phyloP scores from a whole-genome alignment of 345 rosid genomes.

The Citrus unshiu region DNA sequence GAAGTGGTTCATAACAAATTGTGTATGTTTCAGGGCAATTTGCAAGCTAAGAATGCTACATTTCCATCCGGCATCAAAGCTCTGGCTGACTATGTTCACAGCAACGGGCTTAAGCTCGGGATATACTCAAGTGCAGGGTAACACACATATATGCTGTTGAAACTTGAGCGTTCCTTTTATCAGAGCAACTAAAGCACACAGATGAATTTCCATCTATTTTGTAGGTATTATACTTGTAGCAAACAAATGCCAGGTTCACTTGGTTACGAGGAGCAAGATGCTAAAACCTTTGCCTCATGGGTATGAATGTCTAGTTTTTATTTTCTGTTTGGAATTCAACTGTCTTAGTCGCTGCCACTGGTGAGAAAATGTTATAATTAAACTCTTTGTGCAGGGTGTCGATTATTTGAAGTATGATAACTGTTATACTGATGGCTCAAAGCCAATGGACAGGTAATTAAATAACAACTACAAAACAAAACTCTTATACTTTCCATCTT shows the following conservation, averaged over 20 bases:
- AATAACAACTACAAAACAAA: no score
- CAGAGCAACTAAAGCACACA: neutral
- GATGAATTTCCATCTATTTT: neutral
- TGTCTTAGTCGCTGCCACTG: neutral
- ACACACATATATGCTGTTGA: neutral
- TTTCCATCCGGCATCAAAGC: conserved; percentile 88
- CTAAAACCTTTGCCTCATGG: conserved; percentile 87
- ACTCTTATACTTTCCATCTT: no score
- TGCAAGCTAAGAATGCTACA: conserved; percentile 55
- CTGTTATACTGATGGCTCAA: conserved; percentile 58
- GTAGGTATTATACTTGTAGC: conserved; percentile 80
- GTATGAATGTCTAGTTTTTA: conserved; percentile 24
- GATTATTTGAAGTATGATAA: conserved; percentile 95
- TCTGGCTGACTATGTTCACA: conserved; percentile 77
- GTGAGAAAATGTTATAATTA: neutral
- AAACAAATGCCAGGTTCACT: conserved; percentile 91
- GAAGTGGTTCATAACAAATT: neutral
- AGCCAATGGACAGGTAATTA: conserved; percentile 59
- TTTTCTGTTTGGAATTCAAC: neutral
- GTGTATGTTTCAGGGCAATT: conserved; percentile 45
- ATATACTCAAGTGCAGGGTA: conserved; percentile 93
- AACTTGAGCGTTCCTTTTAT: neutral
- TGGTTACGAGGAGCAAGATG: conserved; percentile 86
- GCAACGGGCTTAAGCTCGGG: conserved; percentile 86
- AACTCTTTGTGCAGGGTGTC: conserved; percentile 50